phyloP scores from a whole-genome alignment of 1,284 basidiomycete genomes.

The Fomitiporia mediterranea region DNA sequence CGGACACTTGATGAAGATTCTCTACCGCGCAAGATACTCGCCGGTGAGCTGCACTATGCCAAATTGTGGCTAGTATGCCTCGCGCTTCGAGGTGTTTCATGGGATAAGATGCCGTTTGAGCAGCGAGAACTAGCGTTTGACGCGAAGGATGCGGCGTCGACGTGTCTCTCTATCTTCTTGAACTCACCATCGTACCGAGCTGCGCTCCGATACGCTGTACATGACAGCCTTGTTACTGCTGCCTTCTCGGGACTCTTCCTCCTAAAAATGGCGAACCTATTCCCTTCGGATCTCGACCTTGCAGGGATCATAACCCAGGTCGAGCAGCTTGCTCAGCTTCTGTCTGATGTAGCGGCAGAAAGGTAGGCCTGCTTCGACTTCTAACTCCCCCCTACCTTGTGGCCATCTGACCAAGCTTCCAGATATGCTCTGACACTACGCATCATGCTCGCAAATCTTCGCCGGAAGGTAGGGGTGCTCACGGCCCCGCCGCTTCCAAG shows the following conservation, averaged over 20 bases:
- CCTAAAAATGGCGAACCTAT: conserved; percentile 86
- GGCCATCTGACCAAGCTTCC: not conserved
- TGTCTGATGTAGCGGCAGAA: conserved; percentile 86
- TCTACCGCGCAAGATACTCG: conserved; percentile 79
- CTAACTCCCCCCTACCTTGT: conserved; percentile 3
- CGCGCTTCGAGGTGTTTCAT: conserved; percentile 82
- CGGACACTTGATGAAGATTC: conserved; percentile 81
- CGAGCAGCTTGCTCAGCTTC: conserved; percentile 76
- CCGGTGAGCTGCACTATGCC: conserved; percentile 84
- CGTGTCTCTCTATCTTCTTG: conserved; percentile 77
- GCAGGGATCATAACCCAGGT: conserved; percentile 71
- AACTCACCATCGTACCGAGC: conserved; percentile 74
- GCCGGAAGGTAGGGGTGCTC: conserved; percentile 74
- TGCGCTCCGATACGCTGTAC: conserved; percentile 83
- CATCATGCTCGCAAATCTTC: conserved; percentile 86
- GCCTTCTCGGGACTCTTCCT: conserved; percentile 91
- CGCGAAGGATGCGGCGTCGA: conserved; percentile 86
- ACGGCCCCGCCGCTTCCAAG: conserved; percentile 42
- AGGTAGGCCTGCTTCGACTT: conserved; percentile 39
- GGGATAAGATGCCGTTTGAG: conserved; percentile 93
- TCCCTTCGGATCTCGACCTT: conserved; percentile 77
- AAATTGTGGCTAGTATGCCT: conserved; percentile 93
- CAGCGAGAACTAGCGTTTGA: conserved; percentile 92
- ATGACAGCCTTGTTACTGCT: conserved; percentile 87
- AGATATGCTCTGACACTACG: conserved; percentile 86